These are phyloP conservation scores for Niebla homalea DNA, from an alignment of 495 filamentous ascomycete species.

Conservation along the genomic window DNA sequence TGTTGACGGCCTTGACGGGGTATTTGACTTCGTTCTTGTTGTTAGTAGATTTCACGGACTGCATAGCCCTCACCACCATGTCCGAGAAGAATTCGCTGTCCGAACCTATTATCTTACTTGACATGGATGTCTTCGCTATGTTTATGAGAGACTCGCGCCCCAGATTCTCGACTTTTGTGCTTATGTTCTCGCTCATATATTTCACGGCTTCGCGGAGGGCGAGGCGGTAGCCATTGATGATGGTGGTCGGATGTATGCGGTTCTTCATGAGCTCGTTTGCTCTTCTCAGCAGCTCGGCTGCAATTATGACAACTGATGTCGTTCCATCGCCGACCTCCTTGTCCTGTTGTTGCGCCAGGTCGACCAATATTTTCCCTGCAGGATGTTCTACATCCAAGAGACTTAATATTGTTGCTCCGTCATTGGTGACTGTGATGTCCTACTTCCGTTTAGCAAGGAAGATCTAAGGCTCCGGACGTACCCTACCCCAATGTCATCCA, in stretches of 20 bases:
- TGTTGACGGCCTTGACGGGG: constrained; percentile 96
- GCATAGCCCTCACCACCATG: constrained; percentile 94
- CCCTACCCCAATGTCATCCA: constrained; percentile 92
- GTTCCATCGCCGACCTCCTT: constrained; percentile 98
- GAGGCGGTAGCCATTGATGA: constrained; percentile 95
- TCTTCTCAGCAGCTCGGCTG: constrained; percentile 84
- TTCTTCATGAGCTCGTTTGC: constrained; percentile 99
- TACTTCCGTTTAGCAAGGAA: constrained; percentile 26
- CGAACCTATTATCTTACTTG: constrained; percentile 92
- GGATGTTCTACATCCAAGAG: constrained; percentile 95
- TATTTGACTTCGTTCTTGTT: constrained; percentile 86
- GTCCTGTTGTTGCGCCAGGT: constrained; percentile 95
- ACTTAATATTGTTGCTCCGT: constrained; percentile 91
- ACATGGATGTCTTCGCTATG: constrained; percentile 99
- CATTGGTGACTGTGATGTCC: constrained; percentile 99
- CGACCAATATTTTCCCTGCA: constrained; percentile 95
- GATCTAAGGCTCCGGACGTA: constrained; percentile 11
- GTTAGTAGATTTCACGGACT: constrained; percentile 85
- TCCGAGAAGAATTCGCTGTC: constrained; percentile 96
- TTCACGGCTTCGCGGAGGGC: constrained; percentile 92
- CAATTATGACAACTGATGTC: constrained; percentile 94
- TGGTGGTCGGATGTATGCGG: constrained; percentile 98
- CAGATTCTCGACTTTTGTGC: constrained; percentile 82
- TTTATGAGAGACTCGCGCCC: constrained; percentile 80
- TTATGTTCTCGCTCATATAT: constrained; percentile 97